Conservation (phyloP, 1,284 basidiomycete genomes). For the Sporisorium graminicola region DNA sequence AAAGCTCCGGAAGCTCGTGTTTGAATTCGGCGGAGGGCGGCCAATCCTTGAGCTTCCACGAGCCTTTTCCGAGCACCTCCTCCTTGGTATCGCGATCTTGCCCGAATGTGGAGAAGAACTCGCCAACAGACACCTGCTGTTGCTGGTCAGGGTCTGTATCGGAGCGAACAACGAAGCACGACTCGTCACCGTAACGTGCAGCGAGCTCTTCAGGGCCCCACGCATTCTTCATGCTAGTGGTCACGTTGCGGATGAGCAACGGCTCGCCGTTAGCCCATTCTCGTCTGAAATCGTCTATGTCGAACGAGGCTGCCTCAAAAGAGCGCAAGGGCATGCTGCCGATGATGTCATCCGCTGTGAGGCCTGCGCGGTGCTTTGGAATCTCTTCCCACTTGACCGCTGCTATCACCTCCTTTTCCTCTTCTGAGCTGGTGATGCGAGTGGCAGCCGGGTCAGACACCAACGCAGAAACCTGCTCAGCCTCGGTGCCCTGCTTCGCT, state of each 20-base stretch:
- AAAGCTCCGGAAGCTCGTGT: constrained; percentile 84
- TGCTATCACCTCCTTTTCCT: constrained; percentile 1
- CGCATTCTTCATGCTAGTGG: constrained; percentile 17
- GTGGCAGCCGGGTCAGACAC: neutral
- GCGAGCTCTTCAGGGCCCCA: constrained; percentile 87
- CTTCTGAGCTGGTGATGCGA: neutral
- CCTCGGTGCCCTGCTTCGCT: neutral
- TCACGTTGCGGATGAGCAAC: constrained; percentile 53
- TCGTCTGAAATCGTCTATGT: constrained; percentile 24
- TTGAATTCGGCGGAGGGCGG: constrained; percentile 87
- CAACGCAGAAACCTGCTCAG: neutral
- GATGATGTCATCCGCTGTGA: constrained; percentile 28
- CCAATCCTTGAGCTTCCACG: constrained; percentile 94
- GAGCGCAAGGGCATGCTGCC: constrained; percentile 23
- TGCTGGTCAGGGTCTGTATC: constrained; percentile 74
- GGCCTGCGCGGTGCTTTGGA: constrained; percentile 13
- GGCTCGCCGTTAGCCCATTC: constrained; percentile 56
- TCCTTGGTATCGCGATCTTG: constrained; percentile 74
- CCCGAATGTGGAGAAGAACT: constrained; percentile 86
- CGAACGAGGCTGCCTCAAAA: constrained; percentile 20
- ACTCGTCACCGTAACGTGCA: constrained; percentile 75
- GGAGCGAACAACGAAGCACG: constrained; percentile 74
- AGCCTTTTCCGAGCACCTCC: constrained; percentile 56
- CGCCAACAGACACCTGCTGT: constrained; percentile 76
- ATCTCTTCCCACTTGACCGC: constrained; percentile 26